phyloP scores from a whole-genome alignment of 2,329 filamentous ascomycete genomes.

The Lasiodiplodia hormozganensis region DNA sequence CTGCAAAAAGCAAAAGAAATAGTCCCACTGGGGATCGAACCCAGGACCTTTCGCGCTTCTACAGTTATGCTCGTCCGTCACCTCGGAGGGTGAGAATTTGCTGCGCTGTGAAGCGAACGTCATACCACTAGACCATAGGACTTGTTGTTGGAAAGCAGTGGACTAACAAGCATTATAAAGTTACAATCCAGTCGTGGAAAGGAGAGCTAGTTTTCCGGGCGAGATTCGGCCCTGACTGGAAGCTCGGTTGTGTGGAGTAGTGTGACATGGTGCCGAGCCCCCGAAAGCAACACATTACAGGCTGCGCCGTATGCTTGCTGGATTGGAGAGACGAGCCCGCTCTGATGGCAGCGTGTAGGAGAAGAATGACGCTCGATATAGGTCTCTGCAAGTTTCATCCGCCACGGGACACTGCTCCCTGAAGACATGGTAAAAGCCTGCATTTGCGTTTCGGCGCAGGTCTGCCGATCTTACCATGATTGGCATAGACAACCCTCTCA shows the following conservation, averaged over 20 bases:
- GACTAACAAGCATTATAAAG: fast-evolving
- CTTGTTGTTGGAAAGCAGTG: neutral
- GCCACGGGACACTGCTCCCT: too few species aligned
- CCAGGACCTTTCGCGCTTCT: slow-evolving; percentile 32
- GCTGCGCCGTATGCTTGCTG: neutral
- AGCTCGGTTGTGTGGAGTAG: neutral
- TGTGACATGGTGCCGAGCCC: neutral
- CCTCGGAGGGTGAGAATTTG: neutral
- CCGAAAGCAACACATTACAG: neutral
- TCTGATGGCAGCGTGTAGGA: neutral
- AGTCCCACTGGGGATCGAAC: slow-evolving; percentile 34
- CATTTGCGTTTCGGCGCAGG: neutral
- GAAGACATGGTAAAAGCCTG: neutral
- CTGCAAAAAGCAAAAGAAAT: slow-evolving; percentile 16
- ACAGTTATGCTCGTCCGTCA: neutral
- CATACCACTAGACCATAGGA: slow-evolving; percentile 31
- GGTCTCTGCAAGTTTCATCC: neutral
- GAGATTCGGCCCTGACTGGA: neutral
- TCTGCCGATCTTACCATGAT: neutral
- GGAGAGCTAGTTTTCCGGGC: too few species aligned
- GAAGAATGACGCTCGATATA: neutral
- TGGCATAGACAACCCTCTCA: neutral
- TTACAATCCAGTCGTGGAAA: too few species aligned
- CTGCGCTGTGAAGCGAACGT: slow-evolving; percentile 29
- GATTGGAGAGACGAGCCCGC: neutral